phyloP scores from a whole-genome alignment of 345 rosid genomes.

The Schrenkiella parvula region DNA sequence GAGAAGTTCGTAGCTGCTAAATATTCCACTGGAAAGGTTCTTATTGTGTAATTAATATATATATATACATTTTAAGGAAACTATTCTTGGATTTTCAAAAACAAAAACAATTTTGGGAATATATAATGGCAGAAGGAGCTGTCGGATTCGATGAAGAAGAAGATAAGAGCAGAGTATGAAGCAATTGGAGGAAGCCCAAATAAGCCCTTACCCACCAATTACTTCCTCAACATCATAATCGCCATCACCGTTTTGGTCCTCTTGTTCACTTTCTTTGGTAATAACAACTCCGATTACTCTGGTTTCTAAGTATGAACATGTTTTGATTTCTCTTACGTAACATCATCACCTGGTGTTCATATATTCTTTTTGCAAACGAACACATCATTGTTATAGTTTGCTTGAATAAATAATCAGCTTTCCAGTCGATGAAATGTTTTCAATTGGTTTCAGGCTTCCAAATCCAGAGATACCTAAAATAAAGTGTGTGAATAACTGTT shows the following conservation, averaged over 20 bases:
- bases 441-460: neutral
- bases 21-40: constrained; percentile 80
- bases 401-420: neutral
- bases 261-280: constrained; percentile 60
- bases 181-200: constrained; percentile 81
- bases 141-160: constrained; percentile 89
- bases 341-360: neutral
- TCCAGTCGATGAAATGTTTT: neutral
- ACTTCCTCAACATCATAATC: constrained; percentile 80
- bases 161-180: constrained; percentile 79
- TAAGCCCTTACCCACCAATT: constrained; percentile 69
- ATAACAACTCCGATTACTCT: constrained; percentile 34
- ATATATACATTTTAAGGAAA: neutral
- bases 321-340: constrained; percentile 5
- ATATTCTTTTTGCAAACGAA: neutral
- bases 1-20: constrained; percentile 92
- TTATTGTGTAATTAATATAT: neutral
- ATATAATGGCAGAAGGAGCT: constrained; percentile 62
- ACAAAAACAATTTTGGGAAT: neutral
- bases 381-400: neutral
- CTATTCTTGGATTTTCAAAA: neutral
- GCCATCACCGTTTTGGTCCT: constrained; percentile 63
- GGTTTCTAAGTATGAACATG: constrained; percentile 11
- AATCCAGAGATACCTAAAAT: neutral
- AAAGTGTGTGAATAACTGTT: neutral